Conservation (phyloP, 1,284 basidiomycete species). For the Leccinum fallax region DNA sequence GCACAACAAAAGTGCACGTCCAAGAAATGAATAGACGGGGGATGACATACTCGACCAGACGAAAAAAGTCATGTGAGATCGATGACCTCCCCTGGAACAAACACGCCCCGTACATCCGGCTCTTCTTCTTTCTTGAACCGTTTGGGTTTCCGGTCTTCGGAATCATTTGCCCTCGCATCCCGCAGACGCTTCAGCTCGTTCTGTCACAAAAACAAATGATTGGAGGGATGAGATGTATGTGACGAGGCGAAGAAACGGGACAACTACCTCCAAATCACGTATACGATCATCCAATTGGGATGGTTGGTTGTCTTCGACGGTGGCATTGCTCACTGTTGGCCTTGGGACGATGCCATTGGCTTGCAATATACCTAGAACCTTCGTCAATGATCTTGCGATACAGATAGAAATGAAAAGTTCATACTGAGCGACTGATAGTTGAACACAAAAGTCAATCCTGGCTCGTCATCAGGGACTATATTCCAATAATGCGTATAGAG, state of each 20-base stretch:
- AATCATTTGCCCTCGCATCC: not conserved
- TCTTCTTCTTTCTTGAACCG: not conserved
- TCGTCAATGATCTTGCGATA: not conserved
- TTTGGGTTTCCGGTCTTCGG: not conserved
- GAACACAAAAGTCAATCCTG: constrained; percentile 19
- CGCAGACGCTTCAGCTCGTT: not conserved
- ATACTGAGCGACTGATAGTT: constrained; percentile 20
- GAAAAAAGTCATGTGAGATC: not conserved
- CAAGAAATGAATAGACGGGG: not conserved
- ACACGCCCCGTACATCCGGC: not conserved
- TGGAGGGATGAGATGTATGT: not conserved
- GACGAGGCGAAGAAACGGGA: not conserved
- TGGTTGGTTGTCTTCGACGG: constrained; percentile 10
- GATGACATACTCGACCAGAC: not conserved
- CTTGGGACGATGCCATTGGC: constrained; percentile 22
- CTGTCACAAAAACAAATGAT: not conserved
- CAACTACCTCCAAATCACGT: constrained; percentile 16
- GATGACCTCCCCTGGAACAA: not conserved
- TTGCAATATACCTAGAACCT: constrained; percentile 20
- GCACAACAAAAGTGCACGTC: not conserved
- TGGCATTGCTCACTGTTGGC: not conserved
- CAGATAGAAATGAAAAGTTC: not conserved
- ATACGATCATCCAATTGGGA: constrained; percentile 5
- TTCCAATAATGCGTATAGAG: fast-evolving
- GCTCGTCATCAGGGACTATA: constrained; percentile 4